Conservation (phyloP, 139 green algal genomes). For the Chlorella sp. region DNA sequence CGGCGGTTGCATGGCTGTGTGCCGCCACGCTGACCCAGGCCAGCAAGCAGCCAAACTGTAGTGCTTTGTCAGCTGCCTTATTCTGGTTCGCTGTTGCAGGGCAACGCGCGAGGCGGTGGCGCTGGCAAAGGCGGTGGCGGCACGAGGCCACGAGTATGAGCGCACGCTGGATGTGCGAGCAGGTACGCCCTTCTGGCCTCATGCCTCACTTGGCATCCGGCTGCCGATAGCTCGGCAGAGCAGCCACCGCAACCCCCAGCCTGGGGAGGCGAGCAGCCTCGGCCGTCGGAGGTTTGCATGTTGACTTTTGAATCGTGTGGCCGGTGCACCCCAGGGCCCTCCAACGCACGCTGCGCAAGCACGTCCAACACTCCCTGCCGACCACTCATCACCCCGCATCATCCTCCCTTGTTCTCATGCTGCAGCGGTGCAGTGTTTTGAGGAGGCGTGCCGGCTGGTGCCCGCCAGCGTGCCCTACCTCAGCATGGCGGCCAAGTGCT, state of each 20-base stretch:
- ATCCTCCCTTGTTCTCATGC: background rate
- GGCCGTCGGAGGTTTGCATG: too few relatives aligned
- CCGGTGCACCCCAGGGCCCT: too few relatives aligned
- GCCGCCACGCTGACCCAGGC: background rate
- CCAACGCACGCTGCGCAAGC: too few relatives aligned
- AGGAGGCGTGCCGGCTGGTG: conserved; percentile 55
- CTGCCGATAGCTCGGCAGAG: too few relatives aligned
- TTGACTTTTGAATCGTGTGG: too few relatives aligned
- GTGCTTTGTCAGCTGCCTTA: background rate
- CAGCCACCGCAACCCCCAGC: too few relatives aligned
- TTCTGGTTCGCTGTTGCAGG: conserved; percentile 4
- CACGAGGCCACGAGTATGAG: conserved; percentile 39
- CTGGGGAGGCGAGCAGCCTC: too few relatives aligned
- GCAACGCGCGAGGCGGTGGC: conserved; percentile 10
- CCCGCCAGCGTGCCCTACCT: conserved; percentile 46
- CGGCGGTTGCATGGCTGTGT: background rate
- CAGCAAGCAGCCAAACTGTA: too few relatives aligned
- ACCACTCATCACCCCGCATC: too few relatives aligned
- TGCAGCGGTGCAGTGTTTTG: conserved; percentile 20
- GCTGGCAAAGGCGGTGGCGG: conserved; percentile 27
- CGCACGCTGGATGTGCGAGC: conserved; percentile 38
- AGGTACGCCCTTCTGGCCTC: background rate
- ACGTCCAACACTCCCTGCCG: too few relatives aligned
- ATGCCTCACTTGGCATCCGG: too few relatives aligned
- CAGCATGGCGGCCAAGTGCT: conserved; percentile 64